phyloP scores from a whole-genome alignment of 306 rosid genomes.

The Pueraria montana region DNA sequence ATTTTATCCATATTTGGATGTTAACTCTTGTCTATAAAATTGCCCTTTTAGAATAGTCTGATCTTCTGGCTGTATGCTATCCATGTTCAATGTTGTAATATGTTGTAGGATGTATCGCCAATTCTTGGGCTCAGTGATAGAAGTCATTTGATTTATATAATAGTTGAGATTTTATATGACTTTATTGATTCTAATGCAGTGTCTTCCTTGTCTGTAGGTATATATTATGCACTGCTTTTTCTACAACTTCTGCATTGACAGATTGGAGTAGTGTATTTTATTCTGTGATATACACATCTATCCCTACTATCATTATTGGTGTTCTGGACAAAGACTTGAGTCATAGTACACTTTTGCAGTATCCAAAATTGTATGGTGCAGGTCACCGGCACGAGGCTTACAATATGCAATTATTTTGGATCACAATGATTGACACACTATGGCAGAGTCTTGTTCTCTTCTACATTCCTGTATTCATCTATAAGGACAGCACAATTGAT shows the following conservation, averaged over 20 bases:
- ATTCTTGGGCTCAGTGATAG: constrained; percentile 1
- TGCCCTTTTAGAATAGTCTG: not conserved
- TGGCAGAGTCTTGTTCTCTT: constrained; percentile 93
- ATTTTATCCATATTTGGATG: constrained; percentile 2
- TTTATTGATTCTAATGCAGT: constrained; percentile 32
- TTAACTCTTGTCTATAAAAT: not conserved
- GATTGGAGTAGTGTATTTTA: constrained; percentile 93
- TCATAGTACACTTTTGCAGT: constrained; percentile 62
- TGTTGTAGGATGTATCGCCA: constrained; percentile 13
- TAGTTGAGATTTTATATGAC: not conserved
- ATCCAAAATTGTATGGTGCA: constrained; percentile 83
- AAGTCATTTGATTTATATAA: not conserved
- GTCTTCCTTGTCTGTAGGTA: constrained; percentile 63
- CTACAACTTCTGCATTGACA: constrained; percentile 86
- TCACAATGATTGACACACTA: constrained; percentile 81
- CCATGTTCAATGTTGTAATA: constrained; percentile 10
- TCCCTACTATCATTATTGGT: constrained; percentile 86
- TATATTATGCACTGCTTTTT: constrained; percentile 74
- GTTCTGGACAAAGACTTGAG: constrained; percentile 81
- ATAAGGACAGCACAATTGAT: constrained; percentile 77
- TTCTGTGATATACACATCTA: constrained; percentile 84
- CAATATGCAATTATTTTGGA: constrained; percentile 78
- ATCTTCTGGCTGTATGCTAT: constrained; percentile 9
- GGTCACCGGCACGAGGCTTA: constrained; percentile 88
- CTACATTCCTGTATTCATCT: constrained; percentile 73